Percentiles rank a stretch among this genome's conserved stretches.
Conservation (phyloP, 139 green algal genomes). For the Mychonastes homosphaera region DNA sequence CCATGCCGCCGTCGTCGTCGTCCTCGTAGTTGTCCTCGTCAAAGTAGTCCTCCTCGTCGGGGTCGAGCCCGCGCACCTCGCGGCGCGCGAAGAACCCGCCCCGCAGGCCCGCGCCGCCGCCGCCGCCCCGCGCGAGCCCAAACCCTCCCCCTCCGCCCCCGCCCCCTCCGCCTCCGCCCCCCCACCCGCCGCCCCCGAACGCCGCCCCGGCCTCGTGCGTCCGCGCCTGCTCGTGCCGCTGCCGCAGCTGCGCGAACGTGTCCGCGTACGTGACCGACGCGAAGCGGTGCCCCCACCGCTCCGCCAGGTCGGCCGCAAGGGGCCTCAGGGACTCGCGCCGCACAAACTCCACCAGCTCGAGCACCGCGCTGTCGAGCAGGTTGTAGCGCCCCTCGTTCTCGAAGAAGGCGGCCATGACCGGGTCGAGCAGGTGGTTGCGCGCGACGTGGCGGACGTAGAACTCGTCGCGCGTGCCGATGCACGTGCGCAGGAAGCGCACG, state of each 20-base stretch:
- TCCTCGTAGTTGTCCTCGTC: conserved; percentile 12
- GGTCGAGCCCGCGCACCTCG: conserved; percentile 45
- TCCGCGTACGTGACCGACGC: conserved; percentile 66
- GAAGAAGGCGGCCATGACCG: conserved; percentile 70
- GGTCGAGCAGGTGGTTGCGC: conserved; percentile 71
- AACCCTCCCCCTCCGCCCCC: not conserved
- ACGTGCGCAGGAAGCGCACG: conserved; percentile 86
- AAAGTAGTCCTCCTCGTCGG: conserved; percentile 71
- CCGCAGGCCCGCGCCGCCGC: not conserved
- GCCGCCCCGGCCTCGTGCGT: conserved; percentile 9
- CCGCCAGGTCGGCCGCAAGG: conserved; percentile 55
- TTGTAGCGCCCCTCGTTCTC: conserved; percentile 79
- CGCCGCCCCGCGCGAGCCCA: conserved; percentile 1
- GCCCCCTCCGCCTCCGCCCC: not conserved
- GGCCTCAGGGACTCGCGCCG: conserved; percentile 65
- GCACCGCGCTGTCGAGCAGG: conserved; percentile 67
- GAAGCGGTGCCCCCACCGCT: conserved; percentile 39
- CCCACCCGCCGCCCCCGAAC: not conserved
- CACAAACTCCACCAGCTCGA: conserved; percentile 78
- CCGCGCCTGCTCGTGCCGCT: conserved; percentile 60
- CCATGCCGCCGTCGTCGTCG: conserved; percentile 13
- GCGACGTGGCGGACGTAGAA: conserved; percentile 15
- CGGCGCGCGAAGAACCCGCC: conserved; percentile 17
- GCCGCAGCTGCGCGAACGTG: conserved; percentile 66
- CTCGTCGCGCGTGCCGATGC: conserved; percentile 56